Conservation (phyloP, 257 asterid genomes). For the Salvia miltiorrhiza region DNA sequence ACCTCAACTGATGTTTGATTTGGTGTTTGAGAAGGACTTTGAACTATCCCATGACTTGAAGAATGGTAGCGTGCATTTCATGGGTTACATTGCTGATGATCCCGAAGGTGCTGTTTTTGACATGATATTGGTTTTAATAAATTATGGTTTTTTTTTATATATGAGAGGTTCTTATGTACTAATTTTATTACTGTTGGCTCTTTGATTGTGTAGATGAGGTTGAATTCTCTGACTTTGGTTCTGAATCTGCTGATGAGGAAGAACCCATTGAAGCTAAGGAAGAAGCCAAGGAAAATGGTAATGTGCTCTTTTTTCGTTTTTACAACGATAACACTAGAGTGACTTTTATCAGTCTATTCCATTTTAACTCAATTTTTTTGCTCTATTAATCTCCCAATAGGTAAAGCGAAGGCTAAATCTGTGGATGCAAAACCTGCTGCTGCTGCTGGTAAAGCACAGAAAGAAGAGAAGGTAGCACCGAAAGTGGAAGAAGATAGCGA, state of each 20-base stretch:
- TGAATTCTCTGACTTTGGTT: conserved; percentile 20
- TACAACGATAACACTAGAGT: neutral
- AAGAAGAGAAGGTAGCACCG: conserved; percentile 21
- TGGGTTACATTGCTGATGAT: conserved; percentile 51
- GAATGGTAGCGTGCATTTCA: conserved; percentile 53
- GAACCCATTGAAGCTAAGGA: neutral
- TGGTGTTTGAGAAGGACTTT: conserved; percentile 65
- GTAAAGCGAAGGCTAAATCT: conserved; percentile 10
- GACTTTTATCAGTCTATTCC: neutral
- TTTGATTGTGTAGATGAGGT: conserved; percentile 16
- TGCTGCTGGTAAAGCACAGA: conserved; percentile 11
- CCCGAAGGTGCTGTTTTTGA: conserved; percentile 19
- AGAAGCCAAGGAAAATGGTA: conserved; percentile 1
- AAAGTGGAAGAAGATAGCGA: conserved; percentile 4
- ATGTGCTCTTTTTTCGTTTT: neutral
- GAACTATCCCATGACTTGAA: conserved; percentile 80
- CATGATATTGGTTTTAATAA: neutral
- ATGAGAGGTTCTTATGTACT: neutral
- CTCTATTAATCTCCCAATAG: neutral
- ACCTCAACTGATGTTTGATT: conserved; percentile 57
- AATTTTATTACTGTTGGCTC: neutral
- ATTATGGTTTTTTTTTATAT: neutral
- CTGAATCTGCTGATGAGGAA: neutral
- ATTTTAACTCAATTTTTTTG: neutral
- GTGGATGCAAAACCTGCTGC: conserved; percentile 20